These are phyloP conservation scores for Priceomyces fermenticarens DNA, from an alignment of 805 yeast species.

Conservation along the genomic window DNA sequence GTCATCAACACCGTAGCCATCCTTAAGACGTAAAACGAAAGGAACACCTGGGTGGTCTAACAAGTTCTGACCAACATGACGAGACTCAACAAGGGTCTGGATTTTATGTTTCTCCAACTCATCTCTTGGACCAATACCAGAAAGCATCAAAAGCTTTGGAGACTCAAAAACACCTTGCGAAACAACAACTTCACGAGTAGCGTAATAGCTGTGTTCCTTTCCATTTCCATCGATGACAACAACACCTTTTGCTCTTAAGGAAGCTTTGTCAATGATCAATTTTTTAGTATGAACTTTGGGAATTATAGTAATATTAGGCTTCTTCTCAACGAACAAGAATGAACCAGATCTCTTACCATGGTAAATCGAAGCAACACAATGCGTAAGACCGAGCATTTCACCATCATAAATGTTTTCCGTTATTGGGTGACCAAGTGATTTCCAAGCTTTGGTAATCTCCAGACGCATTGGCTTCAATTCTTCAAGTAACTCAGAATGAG, in stretches of 20 bases:
- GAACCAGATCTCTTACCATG: conserved; percentile 19
- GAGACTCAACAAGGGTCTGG: conserved; percentile 19
- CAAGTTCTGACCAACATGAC: conserved; percentile 28
- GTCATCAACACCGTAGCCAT: conserved; percentile 18
- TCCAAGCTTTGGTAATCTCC: conserved; percentile 8
- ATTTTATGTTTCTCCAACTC: conserved; percentile 23
- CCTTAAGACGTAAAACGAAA: conserved; percentile 18
- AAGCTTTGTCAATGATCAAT: conserved; percentile 14
- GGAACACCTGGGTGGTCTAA: conserved; percentile 29
- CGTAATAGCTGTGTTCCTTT: conserved; percentile 16
- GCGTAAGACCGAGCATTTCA: conserved; percentile 17
- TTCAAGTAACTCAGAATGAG: conserved; percentile 16
- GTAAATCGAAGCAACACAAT: conserved; percentile 18
- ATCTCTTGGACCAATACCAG: conserved; percentile 26
- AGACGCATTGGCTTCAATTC: conserved; percentile 16
- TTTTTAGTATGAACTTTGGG: conserved; percentile 22
- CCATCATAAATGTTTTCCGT: conserved; percentile 17
- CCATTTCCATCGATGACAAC: conserved; percentile 18
- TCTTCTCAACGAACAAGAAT: conserved; percentile 11
- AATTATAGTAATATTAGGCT: conserved; percentile 21
- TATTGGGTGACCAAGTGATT: conserved; percentile 14
- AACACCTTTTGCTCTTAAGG: conserved; percentile 17
- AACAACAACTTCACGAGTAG: conserved; percentile 21
- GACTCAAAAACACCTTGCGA: conserved; percentile 28
- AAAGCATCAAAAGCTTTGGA: conserved; percentile 27